Evolutionary conservation across 495 filamentous ascomycete genomes (phyloP), one percentile per base, ranked within the genome.

Genomic region (Astrothelium macrocarpum): DNA sequence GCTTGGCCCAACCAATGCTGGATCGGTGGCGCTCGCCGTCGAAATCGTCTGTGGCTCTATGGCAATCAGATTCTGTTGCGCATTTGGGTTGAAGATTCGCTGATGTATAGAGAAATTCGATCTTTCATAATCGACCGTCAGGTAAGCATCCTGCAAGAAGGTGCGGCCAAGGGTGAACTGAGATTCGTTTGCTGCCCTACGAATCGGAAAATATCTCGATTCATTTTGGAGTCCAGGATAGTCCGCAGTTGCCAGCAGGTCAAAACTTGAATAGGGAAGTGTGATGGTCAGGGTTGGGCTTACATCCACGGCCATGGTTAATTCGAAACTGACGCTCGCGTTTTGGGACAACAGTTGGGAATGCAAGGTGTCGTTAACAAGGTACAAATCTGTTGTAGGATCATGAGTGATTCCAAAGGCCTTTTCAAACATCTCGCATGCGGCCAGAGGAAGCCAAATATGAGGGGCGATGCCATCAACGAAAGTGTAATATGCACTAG

Each of bases 131-230:
- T 82, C 76, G 0, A 75, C 77, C 0, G 74, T 73, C 25, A 80
- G 70, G 65, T 80, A 83, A 64, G 82, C 78, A 75, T 84, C 83
- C 69, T 85, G 83, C 18, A 85, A 69, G 61, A 85, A 85, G 14
- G 77, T 76, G 29, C 82, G 72, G 3, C 83, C 83, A 1, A 85
- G 73, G 0, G 78, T 81, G 68, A 81, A 84, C 64, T 84, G 82
- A 0, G 71, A 75, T 14, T 76, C 71, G 64, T 84, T 79, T 29
- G 69, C 70, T 14, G 78, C 80, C 28, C 78, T 71, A 56, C 76
- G 76, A 14, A 85, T 69, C 0, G 83, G 82, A 62, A 85, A 85
- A 64, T 84, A 85, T 31, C 68, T 68, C 3, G 71, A 72, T 5
- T 61, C 68, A 29, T 73, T 71, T 0, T 71, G 59, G 20, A 80